A percentile compares a stretch with the other conserved stretches of the same genome.
Evolutionary conservation across 768 basidiomycete genomes (phyloP).

Genomic region (Boletales sp.): DNA sequence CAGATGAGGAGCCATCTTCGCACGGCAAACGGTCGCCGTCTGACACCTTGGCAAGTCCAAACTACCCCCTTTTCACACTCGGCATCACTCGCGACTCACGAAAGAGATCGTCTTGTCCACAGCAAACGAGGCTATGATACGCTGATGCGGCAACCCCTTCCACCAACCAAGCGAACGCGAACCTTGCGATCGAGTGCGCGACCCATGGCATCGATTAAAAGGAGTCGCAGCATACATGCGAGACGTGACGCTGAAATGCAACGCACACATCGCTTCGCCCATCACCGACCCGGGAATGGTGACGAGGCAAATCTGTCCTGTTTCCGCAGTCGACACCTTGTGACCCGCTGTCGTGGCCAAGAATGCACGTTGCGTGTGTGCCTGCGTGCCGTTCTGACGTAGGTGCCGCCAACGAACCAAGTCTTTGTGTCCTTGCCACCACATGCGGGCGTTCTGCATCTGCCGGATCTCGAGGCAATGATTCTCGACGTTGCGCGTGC

Average conservation of each 20-base stretch:
- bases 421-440: slow-evolving; percentile 8
- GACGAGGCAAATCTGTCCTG: not conserved
- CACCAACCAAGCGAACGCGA: not conserved
- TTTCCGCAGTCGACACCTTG: not conserved
- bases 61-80: not conserved
- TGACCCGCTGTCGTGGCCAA: not conserved
- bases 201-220: no score
- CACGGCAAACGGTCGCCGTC: slow-evolving; percentile 6
- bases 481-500: not conserved
- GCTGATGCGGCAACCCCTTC: not conserved
- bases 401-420: slow-evolving; percentile 3
- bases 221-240: no score
- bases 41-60: not conserved
- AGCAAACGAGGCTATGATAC: slow-evolving; percentile 17
- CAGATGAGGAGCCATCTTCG: slow-evolving; percentile 1
- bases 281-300: not conserved
- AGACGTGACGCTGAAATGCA: no score
- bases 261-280: not conserved
- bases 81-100: not conserved
- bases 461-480: slow-evolving; percentile 12
- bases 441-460: slow-evolving; percentile 7
- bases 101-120: not conserved
- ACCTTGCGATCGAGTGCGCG: no score
- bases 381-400: not conserved
- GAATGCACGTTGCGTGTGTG: slow-evolving; percentile 3